Conservation (phyloP, 805 yeast species). For the Metschnikowia henanensis region DNA sequence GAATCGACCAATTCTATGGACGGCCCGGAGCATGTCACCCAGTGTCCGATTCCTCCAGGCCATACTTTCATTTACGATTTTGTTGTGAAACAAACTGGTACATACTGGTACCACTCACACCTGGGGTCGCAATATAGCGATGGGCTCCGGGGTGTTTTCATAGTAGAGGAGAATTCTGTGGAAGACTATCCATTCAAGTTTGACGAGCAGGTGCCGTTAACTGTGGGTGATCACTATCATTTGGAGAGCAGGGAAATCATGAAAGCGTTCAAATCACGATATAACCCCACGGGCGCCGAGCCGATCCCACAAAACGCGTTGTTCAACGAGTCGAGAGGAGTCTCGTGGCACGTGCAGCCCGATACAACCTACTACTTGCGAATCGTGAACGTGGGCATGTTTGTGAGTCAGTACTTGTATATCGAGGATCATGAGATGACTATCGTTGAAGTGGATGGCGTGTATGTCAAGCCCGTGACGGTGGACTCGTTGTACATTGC, state of each 20-base stretch:
- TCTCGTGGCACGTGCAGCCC: slow-evolving; percentile 53
- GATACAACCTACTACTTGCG: slow-evolving; percentile 64
- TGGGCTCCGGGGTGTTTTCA: slow-evolving; percentile 69
- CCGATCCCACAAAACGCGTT: slow-evolving; percentile 71
- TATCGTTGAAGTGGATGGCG: slow-evolving; percentile 47
- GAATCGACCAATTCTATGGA: slow-evolving; percentile 41
- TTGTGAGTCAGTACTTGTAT: slow-evolving; percentile 59
- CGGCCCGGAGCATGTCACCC: slow-evolving; percentile 47
- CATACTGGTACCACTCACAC: slow-evolving; percentile 77
- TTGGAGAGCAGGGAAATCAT: slow-evolving; percentile 47
- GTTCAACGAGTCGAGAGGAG: slow-evolving; percentile 64
- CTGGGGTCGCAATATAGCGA: slow-evolving; percentile 77
- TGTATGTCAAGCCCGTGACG: slow-evolving; percentile 56
- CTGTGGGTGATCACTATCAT: slow-evolving; percentile 67
- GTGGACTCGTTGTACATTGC: slow-evolving; percentile 61
- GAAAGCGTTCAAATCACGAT: slow-evolving; percentile 54
- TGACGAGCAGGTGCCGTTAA: slow-evolving; percentile 60
- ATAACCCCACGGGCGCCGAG: slow-evolving; percentile 84
- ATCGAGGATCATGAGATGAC: slow-evolving; percentile 43
- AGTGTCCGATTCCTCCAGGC: slow-evolving; percentile 46
- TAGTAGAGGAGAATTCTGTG: slow-evolving; percentile 54
- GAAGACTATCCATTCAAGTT: slow-evolving; percentile 50
- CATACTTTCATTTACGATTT: slow-evolving; percentile 39
- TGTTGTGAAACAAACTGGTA: slow-evolving; percentile 20
- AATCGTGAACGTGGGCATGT: slow-evolving; percentile 66